These are phyloP conservation scores for Penicillium thymicola DNA, from an alignment of 2,329 filamentous ascomycete species.

Conservation along the genomic window DNA sequence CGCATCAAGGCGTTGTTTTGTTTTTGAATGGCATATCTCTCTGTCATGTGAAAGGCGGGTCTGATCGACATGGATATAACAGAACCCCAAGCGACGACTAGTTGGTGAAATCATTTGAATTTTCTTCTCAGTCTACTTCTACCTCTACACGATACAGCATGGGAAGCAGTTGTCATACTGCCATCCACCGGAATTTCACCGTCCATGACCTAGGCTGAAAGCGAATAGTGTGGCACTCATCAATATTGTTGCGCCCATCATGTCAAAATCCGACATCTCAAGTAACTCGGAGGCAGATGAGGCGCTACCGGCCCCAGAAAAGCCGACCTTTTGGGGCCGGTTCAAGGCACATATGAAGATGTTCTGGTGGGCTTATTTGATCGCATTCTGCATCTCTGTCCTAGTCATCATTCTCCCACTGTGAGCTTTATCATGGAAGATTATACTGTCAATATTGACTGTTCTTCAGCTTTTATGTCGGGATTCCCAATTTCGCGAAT, in stretches of 20 bases:
- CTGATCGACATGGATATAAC: constrained; percentile 2
- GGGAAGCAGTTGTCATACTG: background rate
- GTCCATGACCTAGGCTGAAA: background rate
- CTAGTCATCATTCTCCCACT: constrained; percentile 24
- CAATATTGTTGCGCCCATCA: background rate
- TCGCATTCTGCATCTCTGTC: constrained; percentile 18
- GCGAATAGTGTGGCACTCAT: background rate
- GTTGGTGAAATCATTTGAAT: background rate
- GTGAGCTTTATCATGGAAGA: constrained; percentile 5
- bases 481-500: constrained; percentile 24
- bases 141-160: background rate
- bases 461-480: constrained; percentile 22
- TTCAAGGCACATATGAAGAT: constrained; percentile 26
- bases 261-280: constrained; percentile 22
- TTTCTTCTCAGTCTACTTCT: background rate
- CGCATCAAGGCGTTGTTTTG: background rate
- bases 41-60: constrained; percentile 7
- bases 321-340: constrained; percentile 19
- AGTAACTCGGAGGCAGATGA: constrained; percentile 7
- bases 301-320: constrained; percentile 1
- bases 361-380: constrained; percentile 28
- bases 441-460: background rate
- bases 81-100: background rate
- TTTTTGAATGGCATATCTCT: background rate
- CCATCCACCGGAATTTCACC: background rate